phyloP scores from a whole-genome alignment of 305 asterid species.

The Fraxinus latifolia region DNA sequence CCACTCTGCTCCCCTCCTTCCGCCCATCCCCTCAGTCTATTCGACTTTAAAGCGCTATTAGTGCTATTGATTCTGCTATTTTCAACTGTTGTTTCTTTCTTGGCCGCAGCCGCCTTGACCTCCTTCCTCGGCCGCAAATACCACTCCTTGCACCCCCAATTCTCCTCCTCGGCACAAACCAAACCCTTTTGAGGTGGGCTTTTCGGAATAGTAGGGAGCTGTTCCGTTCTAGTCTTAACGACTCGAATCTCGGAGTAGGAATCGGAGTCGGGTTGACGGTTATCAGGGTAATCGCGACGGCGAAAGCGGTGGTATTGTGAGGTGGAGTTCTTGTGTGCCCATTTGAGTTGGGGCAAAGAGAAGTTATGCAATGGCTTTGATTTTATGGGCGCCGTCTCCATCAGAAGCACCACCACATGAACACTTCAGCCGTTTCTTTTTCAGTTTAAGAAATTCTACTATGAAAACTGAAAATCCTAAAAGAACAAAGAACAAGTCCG shows the following conservation, averaged over 20 bases:
- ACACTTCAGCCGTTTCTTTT: background rate
- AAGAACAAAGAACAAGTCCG: background rate
- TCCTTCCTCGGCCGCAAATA: conserved; percentile 68
- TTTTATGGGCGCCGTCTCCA: conserved; percentile 70
- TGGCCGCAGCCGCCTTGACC: conserved; percentile 26
- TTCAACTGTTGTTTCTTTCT: conserved; percentile 24
- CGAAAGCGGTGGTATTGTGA: conserved; percentile 46
- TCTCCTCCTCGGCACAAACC: conserved; percentile 29
- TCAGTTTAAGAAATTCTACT: background rate
- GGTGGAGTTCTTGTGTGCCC: conserved; percentile 61
- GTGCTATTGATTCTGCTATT: conserved; percentile 17
- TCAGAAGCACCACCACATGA: conserved; percentile 26
- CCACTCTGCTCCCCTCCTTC: conserved; percentile 35
- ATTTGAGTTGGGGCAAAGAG: conserved; percentile 56
- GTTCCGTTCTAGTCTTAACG: conserved; percentile 19
- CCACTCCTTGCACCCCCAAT: conserved; percentile 58
- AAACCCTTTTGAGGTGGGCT: conserved; percentile 6
- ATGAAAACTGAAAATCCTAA: background rate
- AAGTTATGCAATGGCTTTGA: conserved; percentile 81
- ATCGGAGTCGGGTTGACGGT: conserved; percentile 26
- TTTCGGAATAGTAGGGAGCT: background rate
- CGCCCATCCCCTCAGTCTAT: conserved; percentile 39
- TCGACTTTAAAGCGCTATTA: conserved; percentile 35
- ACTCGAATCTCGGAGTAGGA: conserved; percentile 28
- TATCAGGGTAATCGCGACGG: conserved; percentile 52